These are phyloP conservation scores for Alternaria brassicae DNA, from an alignment of 2,329 filamentous ascomycete species.

Conservation along the genomic window DNA sequence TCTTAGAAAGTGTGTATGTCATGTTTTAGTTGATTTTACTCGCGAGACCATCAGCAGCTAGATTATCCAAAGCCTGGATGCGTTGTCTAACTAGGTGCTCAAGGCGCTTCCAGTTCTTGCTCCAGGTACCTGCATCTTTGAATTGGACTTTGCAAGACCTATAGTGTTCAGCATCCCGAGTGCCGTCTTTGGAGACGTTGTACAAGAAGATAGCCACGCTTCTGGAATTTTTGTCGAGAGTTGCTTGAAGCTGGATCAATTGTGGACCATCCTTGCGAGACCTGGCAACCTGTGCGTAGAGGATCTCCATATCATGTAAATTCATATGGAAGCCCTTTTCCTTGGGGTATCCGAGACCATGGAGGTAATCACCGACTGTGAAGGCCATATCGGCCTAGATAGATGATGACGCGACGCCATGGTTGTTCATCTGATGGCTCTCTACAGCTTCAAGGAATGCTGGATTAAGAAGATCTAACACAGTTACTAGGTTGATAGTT, in stretches of 20 bases:
- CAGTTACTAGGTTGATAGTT: not conserved
- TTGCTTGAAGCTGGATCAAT: constrained; percentile 13
- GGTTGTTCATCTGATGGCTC: constrained; percentile 15
- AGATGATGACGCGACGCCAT: constrained; percentile 51
- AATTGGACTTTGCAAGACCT: constrained; percentile 11
- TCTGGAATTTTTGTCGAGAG: constrained; percentile 11
- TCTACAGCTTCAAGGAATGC: not conserved
- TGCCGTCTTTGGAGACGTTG: constrained; percentile 9
- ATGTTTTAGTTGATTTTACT: constrained; percentile 24
- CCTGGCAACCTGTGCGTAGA: constrained; percentile 28
- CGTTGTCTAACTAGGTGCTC: constrained; percentile 24
- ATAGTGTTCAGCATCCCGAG: constrained; percentile 2
- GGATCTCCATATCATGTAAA: constrained; percentile 51
- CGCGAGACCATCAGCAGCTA: constrained; percentile 17
- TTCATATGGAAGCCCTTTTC: constrained; percentile 27
- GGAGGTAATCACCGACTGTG: constrained; percentile 58
- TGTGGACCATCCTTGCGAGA: not conserved
- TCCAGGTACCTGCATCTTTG: constrained; percentile 18
- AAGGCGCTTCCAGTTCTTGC: constrained; percentile 22
- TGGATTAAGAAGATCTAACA: not conserved
- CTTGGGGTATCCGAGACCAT: constrained; percentile 1
- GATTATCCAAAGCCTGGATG: constrained; percentile 23
- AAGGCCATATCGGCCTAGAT: constrained; percentile 56
- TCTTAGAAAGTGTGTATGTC: constrained; percentile 33
- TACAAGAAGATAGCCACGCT: constrained; percentile 14